Percentiles rank a stretch among this genome's conserved stretches.
phyloP scores from a whole-genome alignment of 306 rosid species.

The Vachellia collinsii region DNA sequence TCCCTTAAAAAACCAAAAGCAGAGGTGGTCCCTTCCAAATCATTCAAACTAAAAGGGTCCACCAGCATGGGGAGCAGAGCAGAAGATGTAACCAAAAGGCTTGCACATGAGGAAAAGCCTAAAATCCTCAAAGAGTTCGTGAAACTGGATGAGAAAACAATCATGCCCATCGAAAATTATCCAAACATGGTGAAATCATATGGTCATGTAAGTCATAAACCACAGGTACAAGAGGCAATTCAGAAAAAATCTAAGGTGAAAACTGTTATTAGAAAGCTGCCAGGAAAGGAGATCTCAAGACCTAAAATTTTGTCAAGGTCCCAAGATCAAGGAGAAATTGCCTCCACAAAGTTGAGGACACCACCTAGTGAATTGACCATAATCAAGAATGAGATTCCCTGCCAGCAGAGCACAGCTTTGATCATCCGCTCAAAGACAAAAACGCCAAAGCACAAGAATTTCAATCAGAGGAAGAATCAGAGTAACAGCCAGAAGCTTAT shows the following conservation, averaged over 20 bases:
- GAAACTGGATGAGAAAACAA: slow-evolving; percentile 47
- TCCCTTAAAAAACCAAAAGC: slow-evolving; percentile 47
- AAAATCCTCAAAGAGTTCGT: slow-evolving; percentile 37
- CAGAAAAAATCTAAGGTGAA: slow-evolving; percentile 50
- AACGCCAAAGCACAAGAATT: slow-evolving; percentile 33
- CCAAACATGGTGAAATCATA: slow-evolving; percentile 49
- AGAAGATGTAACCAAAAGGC: slow-evolving; percentile 44
- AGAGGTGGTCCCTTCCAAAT: slow-evolving; percentile 46
- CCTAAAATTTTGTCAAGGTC: slow-evolving; percentile 49
- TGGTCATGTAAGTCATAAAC: slow-evolving; percentile 42
- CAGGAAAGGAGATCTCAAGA: slow-evolving; percentile 51
- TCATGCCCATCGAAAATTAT: slow-evolving; percentile 52
- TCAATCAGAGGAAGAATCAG: slow-evolving; percentile 48
- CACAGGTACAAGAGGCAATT: slow-evolving; percentile 47
- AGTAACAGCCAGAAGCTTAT: slow-evolving; percentile 51
- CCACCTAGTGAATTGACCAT: slow-evolving; percentile 46
- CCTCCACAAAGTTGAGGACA: slow-evolving; percentile 52
- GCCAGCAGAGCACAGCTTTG: slow-evolving; percentile 40
- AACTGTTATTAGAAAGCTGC: slow-evolving; percentile 41
- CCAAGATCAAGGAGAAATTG: slow-evolving; percentile 55
- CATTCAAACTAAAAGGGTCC: slow-evolving; percentile 40
- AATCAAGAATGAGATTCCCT: slow-evolving; percentile 38
- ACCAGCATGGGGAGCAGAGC: slow-evolving; percentile 44
- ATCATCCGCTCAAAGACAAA: slow-evolving; percentile 41
- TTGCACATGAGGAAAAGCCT: slow-evolving; percentile 46